Evolutionary conservation across 1,284 basidiomycete species (phyloP).

Genomic region (Boletus mariae): DNA sequence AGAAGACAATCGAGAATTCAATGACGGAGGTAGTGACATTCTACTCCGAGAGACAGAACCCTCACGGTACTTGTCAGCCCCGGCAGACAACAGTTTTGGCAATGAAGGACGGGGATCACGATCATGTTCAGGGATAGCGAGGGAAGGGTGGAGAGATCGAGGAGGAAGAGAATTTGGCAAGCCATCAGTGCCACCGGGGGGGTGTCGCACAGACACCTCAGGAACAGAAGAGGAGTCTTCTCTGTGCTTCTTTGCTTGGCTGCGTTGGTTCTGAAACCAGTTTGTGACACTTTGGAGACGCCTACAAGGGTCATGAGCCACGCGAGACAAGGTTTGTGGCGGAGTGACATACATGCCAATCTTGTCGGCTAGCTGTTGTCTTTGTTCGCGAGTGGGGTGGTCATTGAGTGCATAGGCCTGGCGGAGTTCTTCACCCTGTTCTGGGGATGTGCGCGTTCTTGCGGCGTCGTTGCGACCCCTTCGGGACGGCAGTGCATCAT

Average conservation of each 20-base stretch:
- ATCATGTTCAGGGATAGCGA: conserved; percentile 24
- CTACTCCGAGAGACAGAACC: conserved; percentile 22
- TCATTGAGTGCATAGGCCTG: conserved; percentile 57
- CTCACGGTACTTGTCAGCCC: conserved; percentile 29
- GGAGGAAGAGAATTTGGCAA: conserved; percentile 36
- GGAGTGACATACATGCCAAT: conserved; percentile 63
- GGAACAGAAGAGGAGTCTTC: conserved; percentile 42
- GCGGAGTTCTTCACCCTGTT: conserved; percentile 64
- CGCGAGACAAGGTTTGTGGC: conserved; percentile 10
- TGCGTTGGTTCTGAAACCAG: conserved; percentile 82
- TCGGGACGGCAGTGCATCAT: conserved; percentile 31
- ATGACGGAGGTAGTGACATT: conserved; percentile 32
- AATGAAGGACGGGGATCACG: conserved; percentile 15
- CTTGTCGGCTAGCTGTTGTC: conserved; percentile 56
- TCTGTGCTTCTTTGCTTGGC: conserved; percentile 60
- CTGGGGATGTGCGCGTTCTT: conserved; percentile 57
- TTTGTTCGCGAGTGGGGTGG: conserved; percentile 64
- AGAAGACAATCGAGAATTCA: conserved; percentile 28
- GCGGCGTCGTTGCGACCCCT: conserved; percentile 29
- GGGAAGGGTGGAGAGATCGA: conserved; percentile 40
- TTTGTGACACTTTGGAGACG: conserved; percentile 73
- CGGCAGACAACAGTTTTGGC: conserved; percentile 30
- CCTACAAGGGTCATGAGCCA: conserved; percentile 40
- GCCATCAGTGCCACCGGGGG: conserved; percentile 9
- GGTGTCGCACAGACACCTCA: conserved; percentile 20